phyloP scores from a whole-genome alignment of 2,329 filamentous ascomycete species.

The Hypoxylon sp. region DNA sequence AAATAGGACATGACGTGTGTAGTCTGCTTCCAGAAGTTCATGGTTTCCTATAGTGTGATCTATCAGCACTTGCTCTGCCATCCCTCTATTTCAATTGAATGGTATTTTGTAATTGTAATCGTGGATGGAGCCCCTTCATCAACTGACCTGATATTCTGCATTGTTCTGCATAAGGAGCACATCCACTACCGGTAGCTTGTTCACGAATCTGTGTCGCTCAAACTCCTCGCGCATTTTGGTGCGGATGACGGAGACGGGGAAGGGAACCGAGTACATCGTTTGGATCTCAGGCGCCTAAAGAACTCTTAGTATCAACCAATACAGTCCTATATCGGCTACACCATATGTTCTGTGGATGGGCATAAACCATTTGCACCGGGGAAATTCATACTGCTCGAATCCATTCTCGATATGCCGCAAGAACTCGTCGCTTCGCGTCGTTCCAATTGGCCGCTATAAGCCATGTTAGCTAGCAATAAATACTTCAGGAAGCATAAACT shows the following conservation, averaged over 20 bases:
- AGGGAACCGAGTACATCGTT: constrained; percentile 93
- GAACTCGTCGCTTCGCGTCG: constrained; percentile 89
- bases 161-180: constrained; percentile 92
- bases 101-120: background rate
- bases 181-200: constrained; percentile 89
- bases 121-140: background rate
- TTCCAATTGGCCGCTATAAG: constrained; percentile 84
- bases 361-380: constrained; percentile 28
- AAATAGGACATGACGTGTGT: constrained; percentile 98
- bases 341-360: background rate
- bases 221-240: constrained; percentile 98
- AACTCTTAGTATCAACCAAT: constrained; percentile 13
- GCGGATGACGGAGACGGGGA: constrained; percentile 88
- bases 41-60: constrained; percentile 78
- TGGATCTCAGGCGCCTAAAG: constrained; percentile 93
- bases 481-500: constrained; percentile 55
- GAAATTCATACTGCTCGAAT: constrained; percentile 83
- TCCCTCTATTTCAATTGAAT: background rate
- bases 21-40: constrained; percentile 99
- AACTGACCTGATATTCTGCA: constrained; percentile 88
- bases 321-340: background rate
- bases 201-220: constrained; percentile 93
- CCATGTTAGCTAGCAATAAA: constrained; percentile 53
- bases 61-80: constrained; percentile 29
- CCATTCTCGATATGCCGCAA: constrained; percentile 95